Base-by-base conservation (phyloP, 1,284 basidiomycete species). In the Ganoderma lucidum region DNA sequence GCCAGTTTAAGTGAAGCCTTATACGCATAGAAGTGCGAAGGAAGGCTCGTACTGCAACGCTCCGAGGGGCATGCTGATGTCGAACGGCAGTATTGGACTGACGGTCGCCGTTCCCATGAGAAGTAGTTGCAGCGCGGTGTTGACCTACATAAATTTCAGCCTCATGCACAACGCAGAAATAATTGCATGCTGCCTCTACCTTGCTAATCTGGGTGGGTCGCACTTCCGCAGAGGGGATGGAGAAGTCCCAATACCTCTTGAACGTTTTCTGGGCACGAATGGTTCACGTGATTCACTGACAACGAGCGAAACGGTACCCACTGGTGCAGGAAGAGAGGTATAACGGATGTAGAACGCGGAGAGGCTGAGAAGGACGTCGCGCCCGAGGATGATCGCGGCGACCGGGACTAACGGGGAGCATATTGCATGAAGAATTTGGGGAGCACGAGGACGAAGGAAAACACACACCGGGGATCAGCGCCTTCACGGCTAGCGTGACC, bases 311-410 rank as follows among this genome's bases (percentile, higher is more conserved):
- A 35, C 12, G 79, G 0, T 8, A 72, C 93, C 73, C 82, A 96
- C 96, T 1, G 97, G 97, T 61, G 86, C 84, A 10, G 96, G 93
- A 8, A 99, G 83, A 0, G 96, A 95, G 3, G 91, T 93, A 81
- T 95, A 99, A 35, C 97, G 93, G 75, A 98, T 96, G 78, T 95
- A 96, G 78, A 99, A 97, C 2, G 97, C 98, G 6, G 94, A 94
- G 6, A 98, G 79, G 71, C 94, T 94, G 56, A 99, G 86, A 6
- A 94, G 86, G 2, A 96, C 87, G 79, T 99, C 97, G 32, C 97
- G 87, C 3, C 96, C 96, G 48, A 99, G 85, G 74, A 99, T 96
- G 66, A 99, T 85, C 0, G 88, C 84, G 1, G 96, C 94, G 1
- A 99, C 83, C 9, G 95, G 93, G 28, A 94, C 96, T 98, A 69